Base-by-base conservation (phyloP, 2,329 filamentous ascomycete species). In the Pseudofabraea citricarpa region DNA sequence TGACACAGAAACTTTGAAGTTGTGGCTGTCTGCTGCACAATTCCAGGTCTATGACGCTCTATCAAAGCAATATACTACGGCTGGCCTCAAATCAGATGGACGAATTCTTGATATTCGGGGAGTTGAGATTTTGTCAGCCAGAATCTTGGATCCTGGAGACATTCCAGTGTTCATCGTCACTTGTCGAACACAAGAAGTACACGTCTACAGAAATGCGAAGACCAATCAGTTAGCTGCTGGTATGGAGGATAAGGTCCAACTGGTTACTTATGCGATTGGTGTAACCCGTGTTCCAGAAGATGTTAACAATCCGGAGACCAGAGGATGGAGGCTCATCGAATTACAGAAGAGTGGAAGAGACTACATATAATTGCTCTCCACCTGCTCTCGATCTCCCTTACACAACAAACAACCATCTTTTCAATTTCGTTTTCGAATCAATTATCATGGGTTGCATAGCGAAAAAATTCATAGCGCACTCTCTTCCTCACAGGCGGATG, bases 191-290 rank as follows among this genome's bases (percentile, higher is more conserved):
- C 93, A 98, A 64, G 93, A 98, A 68, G 90, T 98, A 9, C 93
- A 98, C 62, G 90, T 97, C 13, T 98, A 96, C 72, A 81, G 87
- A 50, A 95, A 97, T 53, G 82, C 85, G 46, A 97, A 98, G 75
- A 85, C 85, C 1, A 84, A 84, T 51, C 76, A 96, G 65, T 79
- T 98, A 37, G 90, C 91, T 3, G 91, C 91, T 10, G 93, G 93
- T 33, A 97, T 96, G 90, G 93, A 98, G 67, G 93, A 98, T 69
- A 94, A 90, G 70, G 93, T 98, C 19, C 93, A 98, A 69, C 83
- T 95, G 55, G 93, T 98, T 54, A 97, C 93, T 2, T 98, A 98
- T 61, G 93, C 91, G 51, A 97, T 98, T 56, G 93, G 93, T 57
- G 86, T 98, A 48, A 98, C 93, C 3, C 77, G 93, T 53, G 82